Percentiles rank a stretch among this genome's conserved stretches.
phyloP scores from a whole-genome alignment of 306 rosid genomes.

The Clitoria ternatea region DNA sequence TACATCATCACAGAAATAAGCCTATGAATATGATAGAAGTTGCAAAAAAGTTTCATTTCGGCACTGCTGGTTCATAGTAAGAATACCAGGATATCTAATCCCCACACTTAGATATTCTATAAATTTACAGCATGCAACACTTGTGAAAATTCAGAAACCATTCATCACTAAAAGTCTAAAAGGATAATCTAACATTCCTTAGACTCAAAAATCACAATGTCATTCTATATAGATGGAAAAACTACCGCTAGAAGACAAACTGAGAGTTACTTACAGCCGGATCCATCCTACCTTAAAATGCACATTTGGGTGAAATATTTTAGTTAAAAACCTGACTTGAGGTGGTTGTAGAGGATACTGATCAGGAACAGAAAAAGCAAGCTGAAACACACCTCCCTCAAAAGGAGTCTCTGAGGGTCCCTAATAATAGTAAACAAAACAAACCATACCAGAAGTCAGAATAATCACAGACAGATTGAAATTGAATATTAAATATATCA shows the following conservation, averaged over 20 bases:
- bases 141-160: background rate
- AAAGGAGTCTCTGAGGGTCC: slow-evolving; percentile 99
- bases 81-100: background rate
- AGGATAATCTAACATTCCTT: background rate
- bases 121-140: background rate
- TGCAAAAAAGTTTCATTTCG: background rate
- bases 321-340: slow-evolving; percentile 95
- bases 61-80: background rate
- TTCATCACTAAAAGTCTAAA: background rate
- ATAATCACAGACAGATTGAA: background rate
- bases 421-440: slow-evolving; percentile 40
- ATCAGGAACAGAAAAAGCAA: slow-evolving; percentile 89
- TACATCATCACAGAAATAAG: background rate
- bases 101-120: background rate
- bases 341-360: slow-evolving; percentile 97
- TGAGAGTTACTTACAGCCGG: background rate
- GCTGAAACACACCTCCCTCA: slow-evolving; percentile 95
- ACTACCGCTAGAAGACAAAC: background rate
- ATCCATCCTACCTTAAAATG: slow-evolving; percentile 76
- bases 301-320: slow-evolving; percentile 96
- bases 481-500: background rate
- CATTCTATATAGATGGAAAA: background rate
- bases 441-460: slow-evolving; percentile 6
- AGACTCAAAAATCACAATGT: background rate
- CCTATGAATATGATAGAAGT: background rate